A percentile compares a stretch with the other conserved stretches of the same genome.
Evolutionary conservation across 2,329 filamentous ascomycete species (phyloP).

Genomic region (Lasiodiplodia hormozganensis): DNA sequence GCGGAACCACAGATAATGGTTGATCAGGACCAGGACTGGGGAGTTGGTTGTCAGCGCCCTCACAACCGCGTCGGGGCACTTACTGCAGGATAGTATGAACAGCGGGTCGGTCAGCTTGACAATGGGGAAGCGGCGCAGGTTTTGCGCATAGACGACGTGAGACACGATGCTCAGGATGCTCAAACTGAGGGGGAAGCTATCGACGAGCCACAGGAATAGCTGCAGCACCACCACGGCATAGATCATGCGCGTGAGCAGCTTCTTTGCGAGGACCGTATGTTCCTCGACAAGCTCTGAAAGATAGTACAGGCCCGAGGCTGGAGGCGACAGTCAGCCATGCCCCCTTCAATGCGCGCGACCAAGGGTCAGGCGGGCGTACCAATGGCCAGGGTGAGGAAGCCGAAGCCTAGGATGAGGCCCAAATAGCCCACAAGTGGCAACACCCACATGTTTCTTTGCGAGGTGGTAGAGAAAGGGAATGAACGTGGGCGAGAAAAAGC

Average conservation of each 20-base stretch:
- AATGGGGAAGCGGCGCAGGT: conserved; percentile 76
- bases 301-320: conserved; percentile 97
- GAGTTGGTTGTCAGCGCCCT: not conserved
- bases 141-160: conserved; percentile 86
- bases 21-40: conserved; percentile 78
- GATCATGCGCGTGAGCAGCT: conserved; percentile 83
- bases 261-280: conserved; percentile 91
- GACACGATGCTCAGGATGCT: conserved; percentile 78
- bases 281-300: conserved; percentile 98
- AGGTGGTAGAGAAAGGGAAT: not conserved
- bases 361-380: conserved; percentile 57
- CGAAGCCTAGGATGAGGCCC: conserved; percentile 86
- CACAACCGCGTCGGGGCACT: conserved; percentile 36
- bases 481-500: not conserved
- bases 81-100: conserved; percentile 84
- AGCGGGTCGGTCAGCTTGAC: conserved; percentile 88
- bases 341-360: not conserved
- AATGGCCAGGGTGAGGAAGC: conserved; percentile 92
- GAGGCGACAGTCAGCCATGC: conserved; percentile 27
- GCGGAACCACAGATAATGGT: conserved; percentile 96
- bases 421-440: conserved; percentile 89
- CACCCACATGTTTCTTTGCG: conserved; percentile 79
- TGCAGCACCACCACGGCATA: conserved; percentile 81
- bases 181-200: conserved; percentile 81
- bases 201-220: conserved; percentile 75